phyloP scores from a whole-genome alignment of 2,329 filamentous ascomycete species.

The Botrytis sinoallii region DNA sequence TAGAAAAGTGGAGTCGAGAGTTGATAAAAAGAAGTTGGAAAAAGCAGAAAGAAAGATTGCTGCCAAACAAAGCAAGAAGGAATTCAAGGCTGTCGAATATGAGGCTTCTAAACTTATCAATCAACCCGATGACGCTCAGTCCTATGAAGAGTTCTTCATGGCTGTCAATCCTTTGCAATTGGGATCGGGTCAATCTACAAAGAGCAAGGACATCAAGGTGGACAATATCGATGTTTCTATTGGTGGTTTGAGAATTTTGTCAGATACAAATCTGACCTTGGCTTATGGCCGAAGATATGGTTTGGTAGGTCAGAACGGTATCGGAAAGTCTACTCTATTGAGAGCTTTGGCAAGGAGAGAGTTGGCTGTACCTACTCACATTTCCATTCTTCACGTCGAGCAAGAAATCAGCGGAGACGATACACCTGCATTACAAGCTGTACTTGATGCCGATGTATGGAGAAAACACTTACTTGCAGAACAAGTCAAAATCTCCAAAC shows the following conservation, averaged over 20 bases:
- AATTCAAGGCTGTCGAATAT: constrained; percentile 97
- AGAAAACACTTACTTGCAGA: constrained; percentile 90
- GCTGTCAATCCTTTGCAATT: constrained; percentile 94
- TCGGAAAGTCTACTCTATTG: constrained; percentile 93
- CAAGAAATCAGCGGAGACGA: constrained; percentile 98
- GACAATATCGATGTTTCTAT: constrained; percentile 96
- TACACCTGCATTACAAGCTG: constrained; percentile 89
- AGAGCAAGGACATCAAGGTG: constrained; percentile 99
- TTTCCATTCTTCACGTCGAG: constrained; percentile 97
- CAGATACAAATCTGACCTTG: constrained; percentile 84
- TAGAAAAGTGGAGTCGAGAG: constrained; percentile 93
- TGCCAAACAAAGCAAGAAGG: constrained; percentile 97
- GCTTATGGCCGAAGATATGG: constrained; percentile 93
- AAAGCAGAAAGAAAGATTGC: constrained; percentile 98
- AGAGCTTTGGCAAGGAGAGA: constrained; percentile 90
- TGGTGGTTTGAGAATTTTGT: constrained; percentile 81
- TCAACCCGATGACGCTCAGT: constrained; percentile 76
- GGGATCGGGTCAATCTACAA: constrained; percentile 65
- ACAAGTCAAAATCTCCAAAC: constrained; percentile 78
- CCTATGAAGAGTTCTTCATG: constrained; percentile 99
- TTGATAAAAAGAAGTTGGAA: constrained; percentile 98
- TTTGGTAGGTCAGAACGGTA: constrained; percentile 98
- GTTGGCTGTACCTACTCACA: constrained; percentile 90
- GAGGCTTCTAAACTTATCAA: constrained; percentile 89
- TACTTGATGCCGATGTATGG: constrained; percentile 97